phyloP scores from a whole-genome alignment of 495 filamentous ascomycete genomes.

The Penicillium diatomitis region DNA sequence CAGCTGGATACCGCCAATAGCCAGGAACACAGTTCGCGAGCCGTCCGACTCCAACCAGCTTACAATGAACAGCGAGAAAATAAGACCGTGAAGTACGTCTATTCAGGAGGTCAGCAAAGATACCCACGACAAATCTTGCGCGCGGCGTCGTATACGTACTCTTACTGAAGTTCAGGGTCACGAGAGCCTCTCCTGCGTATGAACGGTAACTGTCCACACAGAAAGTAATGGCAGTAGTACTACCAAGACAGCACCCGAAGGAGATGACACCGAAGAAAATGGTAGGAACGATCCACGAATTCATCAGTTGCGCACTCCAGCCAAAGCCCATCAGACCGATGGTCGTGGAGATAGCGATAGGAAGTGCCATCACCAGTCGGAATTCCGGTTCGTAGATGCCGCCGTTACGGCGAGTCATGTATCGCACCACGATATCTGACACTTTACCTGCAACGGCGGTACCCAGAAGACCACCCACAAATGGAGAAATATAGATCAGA shows the following conservation, averaged over 20 bases:
- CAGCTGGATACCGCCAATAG: slow-evolving; percentile 80
- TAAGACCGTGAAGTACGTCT: slow-evolving; percentile 80
- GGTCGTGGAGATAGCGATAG: slow-evolving; percentile 67
- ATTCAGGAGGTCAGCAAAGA: not conserved
- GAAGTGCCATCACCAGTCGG: slow-evolving; percentile 81
- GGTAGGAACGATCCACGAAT: slow-evolving; percentile 86
- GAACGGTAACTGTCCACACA: slow-evolving; percentile 89
- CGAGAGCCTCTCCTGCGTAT: slow-evolving; percentile 90
- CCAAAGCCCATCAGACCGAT: slow-evolving; percentile 91
- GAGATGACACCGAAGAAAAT: slow-evolving; percentile 88
- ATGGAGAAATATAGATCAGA: slow-evolving; percentile 82
- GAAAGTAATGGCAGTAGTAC: slow-evolving; percentile 92
- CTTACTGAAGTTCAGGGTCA: slow-evolving; percentile 92
- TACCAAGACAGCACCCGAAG: slow-evolving; percentile 87
- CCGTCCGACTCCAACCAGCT: slow-evolving; percentile 72
- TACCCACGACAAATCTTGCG: not conserved
- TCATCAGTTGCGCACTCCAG: slow-evolving; percentile 68
- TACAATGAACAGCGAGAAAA: slow-evolving; percentile 89
- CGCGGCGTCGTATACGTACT: slow-evolving; percentile 34
- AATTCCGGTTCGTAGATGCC: slow-evolving; percentile 97
- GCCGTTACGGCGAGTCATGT: slow-evolving; percentile 74
- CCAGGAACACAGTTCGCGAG: slow-evolving; percentile 67
- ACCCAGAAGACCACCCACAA: slow-evolving; percentile 80
- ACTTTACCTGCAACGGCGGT: slow-evolving; percentile 86
- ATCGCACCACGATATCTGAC: slow-evolving; percentile 72